Base-by-base conservation (phyloP, 345 rosid species). In the Eucalyptus leucophloia region DNA sequence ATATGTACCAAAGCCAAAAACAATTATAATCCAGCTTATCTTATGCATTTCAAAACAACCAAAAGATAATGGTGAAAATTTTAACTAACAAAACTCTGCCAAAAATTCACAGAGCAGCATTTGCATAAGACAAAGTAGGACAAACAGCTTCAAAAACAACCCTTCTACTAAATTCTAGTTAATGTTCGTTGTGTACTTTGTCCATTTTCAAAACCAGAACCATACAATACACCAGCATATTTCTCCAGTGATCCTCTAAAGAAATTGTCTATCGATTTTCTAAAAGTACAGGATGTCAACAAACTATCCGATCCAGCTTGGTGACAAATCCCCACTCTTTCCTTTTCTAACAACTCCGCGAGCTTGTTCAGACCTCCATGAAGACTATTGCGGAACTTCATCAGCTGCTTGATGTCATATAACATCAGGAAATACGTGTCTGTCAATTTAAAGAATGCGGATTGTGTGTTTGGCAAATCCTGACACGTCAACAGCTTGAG, bases 271-370 rank as follows among this genome's bases (percentile, higher is more conserved):
- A 95, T 97, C 87, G 93, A 91, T 93, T 97, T 97, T 93, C 93
- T 94, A 95, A 95, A 97, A 88, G 98, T 92, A 92, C 95, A 95
- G 77, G 96, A 93, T 16, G 99, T 96, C 87, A 97, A 95, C 91
- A 97, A 94, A 92, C 99, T 95, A 93, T 97, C 99, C 0, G 98
- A 96, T 88, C 98, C 99, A 9, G 98, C 99, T 89, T 95, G 98
- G 87, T 96, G 99, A 91, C 98, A 95, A 21, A 93, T 91, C 81
- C 97, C 98, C 86, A 96, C 96, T 91, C 99, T 93, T 92, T 96
- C 96, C 18, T 95, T 96, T 30, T 95, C 98, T 86, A 96, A 91
- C 91, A 97, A 65, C 92, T 97, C 98, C 0, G 96, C 96, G 1
- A 97, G 95, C 94, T 95, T 97, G 93, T 97, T 94, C 92, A 97